A percentile compares a stretch with the other conserved stretches of the same genome.
Evolutionary conservation across 1,284 basidiomycete genomes (phyloP).

Genomic region (Butyriboletus appendiculatus): DNA sequence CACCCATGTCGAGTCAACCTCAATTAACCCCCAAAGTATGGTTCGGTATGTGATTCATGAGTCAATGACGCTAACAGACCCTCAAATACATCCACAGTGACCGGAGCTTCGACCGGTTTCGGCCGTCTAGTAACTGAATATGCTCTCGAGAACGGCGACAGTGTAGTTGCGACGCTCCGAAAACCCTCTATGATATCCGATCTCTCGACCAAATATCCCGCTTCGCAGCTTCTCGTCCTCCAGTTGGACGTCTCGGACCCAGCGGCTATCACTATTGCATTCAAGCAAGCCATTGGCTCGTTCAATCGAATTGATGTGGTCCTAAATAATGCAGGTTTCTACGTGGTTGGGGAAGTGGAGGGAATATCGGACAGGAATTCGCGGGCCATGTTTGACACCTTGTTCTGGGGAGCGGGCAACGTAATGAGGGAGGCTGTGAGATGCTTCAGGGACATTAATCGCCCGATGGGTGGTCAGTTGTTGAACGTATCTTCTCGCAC

Average conservation of each 20-base stretch:
- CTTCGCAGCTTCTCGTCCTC: slow-evolving; percentile 26
- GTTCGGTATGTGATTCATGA: slow-evolving; percentile 24
- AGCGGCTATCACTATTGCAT: slow-evolving; percentile 23
- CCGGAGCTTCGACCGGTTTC: slow-evolving; percentile 36
- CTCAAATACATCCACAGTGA: slow-evolving; percentile 20
- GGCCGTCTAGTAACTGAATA: slow-evolving; percentile 29
- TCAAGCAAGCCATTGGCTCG: slow-evolving; percentile 21
- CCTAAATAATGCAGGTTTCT: slow-evolving; percentile 40
- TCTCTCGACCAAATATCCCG: slow-evolving; percentile 25
- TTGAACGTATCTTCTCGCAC: slow-evolving; percentile 31
- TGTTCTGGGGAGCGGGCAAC: slow-evolving; percentile 36
- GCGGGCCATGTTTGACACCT: slow-evolving; percentile 33
- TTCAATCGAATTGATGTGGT: slow-evolving; percentile 37
- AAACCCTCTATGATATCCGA: slow-evolving; percentile 24
- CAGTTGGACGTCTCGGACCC: slow-evolving; percentile 30
- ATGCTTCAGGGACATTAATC: slow-evolving; percentile 30
- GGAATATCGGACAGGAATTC: slow-evolving; percentile 26
- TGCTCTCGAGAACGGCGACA: slow-evolving; percentile 30
- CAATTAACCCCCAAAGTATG: slow-evolving; percentile 22
- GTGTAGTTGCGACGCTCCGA: slow-evolving; percentile 36
- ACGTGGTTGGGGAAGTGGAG: slow-evolving; percentile 30
- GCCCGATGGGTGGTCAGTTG: slow-evolving; percentile 27
- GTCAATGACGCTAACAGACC: not conserved
- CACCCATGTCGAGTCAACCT: slow-evolving; percentile 5
- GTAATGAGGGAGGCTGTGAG: slow-evolving; percentile 30